Evolutionary conservation across 2,329 filamentous ascomycete genomes (phyloP).

Genomic region (Helotiales sp.): DNA sequence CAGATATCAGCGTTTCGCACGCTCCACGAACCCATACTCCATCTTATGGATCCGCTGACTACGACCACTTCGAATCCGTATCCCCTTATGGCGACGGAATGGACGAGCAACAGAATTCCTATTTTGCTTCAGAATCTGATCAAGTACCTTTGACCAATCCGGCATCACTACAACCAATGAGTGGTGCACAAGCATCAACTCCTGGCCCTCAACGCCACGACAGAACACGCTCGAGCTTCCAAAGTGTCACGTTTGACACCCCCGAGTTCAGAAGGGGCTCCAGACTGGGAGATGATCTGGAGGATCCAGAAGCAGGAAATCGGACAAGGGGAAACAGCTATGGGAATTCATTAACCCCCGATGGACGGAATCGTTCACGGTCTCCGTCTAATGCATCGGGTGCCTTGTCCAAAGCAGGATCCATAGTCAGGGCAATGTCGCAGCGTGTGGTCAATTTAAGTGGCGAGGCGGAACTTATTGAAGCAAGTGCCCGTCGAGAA

Average conservation of each 20-base stretch:
- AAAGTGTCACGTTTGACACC: slow-evolving; percentile 57
- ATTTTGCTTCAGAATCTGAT: slow-evolving; percentile 56
- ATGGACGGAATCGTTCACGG: slow-evolving; percentile 51
- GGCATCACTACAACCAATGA: slow-evolving; percentile 60
- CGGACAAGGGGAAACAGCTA: slow-evolving; percentile 59
- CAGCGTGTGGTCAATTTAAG: slow-evolving; percentile 97
- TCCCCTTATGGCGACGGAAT: slow-evolving; percentile 37
- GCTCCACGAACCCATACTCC: slow-evolving; percentile 33
- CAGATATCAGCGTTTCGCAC: slow-evolving; percentile 41
- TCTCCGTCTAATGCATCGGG: slow-evolving; percentile 69
- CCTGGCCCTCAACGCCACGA: slow-evolving; percentile 52
- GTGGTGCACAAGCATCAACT: slow-evolving; percentile 47
- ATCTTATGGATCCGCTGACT: slow-evolving; percentile 37
- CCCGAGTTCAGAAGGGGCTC: slow-evolving; percentile 46
- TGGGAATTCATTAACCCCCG: slow-evolving; percentile 60
- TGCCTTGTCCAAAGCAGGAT: slow-evolving; percentile 71
- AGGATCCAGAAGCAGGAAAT: slow-evolving; percentile 62
- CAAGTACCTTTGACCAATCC: slow-evolving; percentile 62
- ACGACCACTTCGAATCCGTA: slow-evolving; percentile 33
- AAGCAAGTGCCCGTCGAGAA: slow-evolving; percentile 57
- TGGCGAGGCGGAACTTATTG: slow-evolving; percentile 84
- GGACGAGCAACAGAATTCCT: slow-evolving; percentile 38
- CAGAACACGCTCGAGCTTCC: slow-evolving; percentile 52
- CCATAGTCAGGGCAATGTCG: slow-evolving; percentile 85
- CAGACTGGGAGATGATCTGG: slow-evolving; percentile 64